phyloP scores from a whole-genome alignment of 139 green algal species.

The Micractinium sp. region DNA sequence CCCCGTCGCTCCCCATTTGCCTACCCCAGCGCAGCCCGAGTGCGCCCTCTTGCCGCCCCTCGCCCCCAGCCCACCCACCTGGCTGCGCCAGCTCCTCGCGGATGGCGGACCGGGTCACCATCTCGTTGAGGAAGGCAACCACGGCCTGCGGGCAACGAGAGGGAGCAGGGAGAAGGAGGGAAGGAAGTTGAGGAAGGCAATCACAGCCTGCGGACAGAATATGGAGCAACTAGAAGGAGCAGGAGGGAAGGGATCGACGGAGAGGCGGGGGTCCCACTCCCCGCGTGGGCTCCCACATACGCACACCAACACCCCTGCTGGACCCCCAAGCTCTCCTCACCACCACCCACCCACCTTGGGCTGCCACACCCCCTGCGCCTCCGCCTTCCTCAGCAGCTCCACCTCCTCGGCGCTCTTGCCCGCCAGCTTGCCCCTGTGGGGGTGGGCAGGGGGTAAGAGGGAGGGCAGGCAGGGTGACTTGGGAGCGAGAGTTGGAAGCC shows the following conservation, averaged over 20 bases:
- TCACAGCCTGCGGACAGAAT: too few relatives aligned
- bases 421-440: constrained; percentile 75
- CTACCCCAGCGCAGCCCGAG: not conserved
- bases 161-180: not conserved
- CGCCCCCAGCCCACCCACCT: not conserved
- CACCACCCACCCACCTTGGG: constrained; percentile 19
- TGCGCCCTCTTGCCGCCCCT: not conserved
- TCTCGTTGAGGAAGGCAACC: constrained; percentile 38
- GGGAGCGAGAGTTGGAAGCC: not conserved
- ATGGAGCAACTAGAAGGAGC: too few relatives aligned
- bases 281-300: too few relatives aligned
- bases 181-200: too few relatives aligned
- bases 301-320: too few relatives aligned
- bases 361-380: constrained; percentile 40
- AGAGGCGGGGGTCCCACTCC: too few relatives aligned
- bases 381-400: constrained; percentile 9
- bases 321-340: too few relatives aligned
- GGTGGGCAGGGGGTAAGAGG: not conserved
- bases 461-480: not conserved
- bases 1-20: not conserved
- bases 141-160: not conserved
- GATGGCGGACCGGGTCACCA: constrained; percentile 41
- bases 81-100: constrained; percentile 40
- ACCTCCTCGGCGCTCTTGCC: constrained; percentile 80
- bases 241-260: too few relatives aligned